A percentile compares a stretch with the other conserved stretches of the same genome.
Evolutionary conservation across 768 basidiomycete genomes (phyloP).

Genomic region (Tylopilus sp.): DNA sequence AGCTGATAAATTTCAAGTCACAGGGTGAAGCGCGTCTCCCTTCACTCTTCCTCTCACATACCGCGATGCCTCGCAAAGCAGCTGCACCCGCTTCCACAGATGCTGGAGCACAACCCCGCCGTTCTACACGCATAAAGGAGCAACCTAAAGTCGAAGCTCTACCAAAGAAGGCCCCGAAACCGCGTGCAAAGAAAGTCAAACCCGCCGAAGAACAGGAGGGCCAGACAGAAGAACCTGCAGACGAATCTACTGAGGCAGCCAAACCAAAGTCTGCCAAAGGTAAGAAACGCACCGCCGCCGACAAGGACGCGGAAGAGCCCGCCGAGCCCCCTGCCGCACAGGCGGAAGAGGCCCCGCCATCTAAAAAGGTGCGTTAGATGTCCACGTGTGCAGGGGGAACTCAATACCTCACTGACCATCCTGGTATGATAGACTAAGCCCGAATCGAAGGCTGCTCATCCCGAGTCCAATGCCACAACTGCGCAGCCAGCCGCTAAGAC

Average conservation of each 20-base stretch:
- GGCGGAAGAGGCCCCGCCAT: conserved; percentile 47
- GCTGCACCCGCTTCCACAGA: conserved; percentile 42
- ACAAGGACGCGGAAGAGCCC: conserved; percentile 37
- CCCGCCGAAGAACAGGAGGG: conserved; percentile 43
- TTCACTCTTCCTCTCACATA: conserved; percentile 17
- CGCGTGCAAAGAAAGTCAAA: conserved; percentile 47
- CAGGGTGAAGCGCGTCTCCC: conserved; percentile 33
- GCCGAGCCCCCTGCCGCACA: conserved; percentile 34
- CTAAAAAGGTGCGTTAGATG: conserved; percentile 55
- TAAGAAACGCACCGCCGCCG: conserved; percentile 51
- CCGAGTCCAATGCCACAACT: conserved; percentile 32
- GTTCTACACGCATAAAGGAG: conserved; percentile 73
- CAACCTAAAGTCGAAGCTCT: conserved; percentile 52
- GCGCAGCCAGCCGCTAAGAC: conserved; percentile 32
- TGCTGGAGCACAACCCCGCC: conserved; percentile 50
- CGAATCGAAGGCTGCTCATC: conserved; percentile 31
- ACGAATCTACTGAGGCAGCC: conserved; percentile 28
- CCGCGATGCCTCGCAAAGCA: conserved; percentile 68
- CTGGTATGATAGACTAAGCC: conserved; percentile 38
- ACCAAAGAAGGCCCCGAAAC: conserved; percentile 63
- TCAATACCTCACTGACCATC: neutral
- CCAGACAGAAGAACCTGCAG: conserved; percentile 35
- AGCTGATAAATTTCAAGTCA: conserved; percentile 34
- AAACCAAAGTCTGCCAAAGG: conserved; percentile 47
- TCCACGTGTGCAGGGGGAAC: conserved; percentile 2